Percentiles rank a stretch among this genome's conserved stretches.
Conservation (phyloP, 768 basidiomycete species). For the Boletus vermiculosoides region DNA sequence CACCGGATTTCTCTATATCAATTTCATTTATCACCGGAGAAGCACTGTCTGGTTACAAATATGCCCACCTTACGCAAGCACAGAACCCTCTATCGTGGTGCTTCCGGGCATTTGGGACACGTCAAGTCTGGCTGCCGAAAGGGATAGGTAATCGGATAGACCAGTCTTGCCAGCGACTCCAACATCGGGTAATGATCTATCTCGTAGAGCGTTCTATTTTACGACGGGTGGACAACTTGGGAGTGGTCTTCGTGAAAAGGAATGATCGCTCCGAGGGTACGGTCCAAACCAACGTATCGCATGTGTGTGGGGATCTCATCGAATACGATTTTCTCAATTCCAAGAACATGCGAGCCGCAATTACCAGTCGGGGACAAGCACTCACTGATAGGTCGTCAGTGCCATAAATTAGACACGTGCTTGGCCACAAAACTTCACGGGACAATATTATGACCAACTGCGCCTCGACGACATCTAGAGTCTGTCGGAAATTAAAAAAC, state of each 20-base stretch:
- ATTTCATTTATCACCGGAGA: slow-evolving; percentile 29
- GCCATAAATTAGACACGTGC: slow-evolving; percentile 4
- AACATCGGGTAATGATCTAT: not conserved
- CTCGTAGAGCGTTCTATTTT: slow-evolving; percentile 9
- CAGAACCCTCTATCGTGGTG: not conserved
- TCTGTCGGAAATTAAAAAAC: slow-evolving; percentile 27
- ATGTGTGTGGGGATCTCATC: slow-evolving; percentile 10
- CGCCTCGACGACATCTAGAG: not conserved
- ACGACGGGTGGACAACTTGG: not conserved
- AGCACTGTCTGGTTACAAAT: slow-evolving; percentile 18
- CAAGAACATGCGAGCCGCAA: slow-evolving; percentile 1
- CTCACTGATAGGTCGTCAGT: not conserved
- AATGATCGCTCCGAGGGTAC: not conserved
- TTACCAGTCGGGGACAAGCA: not conserved
- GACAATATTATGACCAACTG: slow-evolving; percentile 10
- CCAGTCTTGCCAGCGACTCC: not conserved
- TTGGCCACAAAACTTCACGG: not conserved
- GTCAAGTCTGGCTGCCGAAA: not conserved
- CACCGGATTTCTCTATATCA: slow-evolving; percentile 15
- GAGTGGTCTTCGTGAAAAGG: not conserved
- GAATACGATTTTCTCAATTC: slow-evolving; percentile 3
- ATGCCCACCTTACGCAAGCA: slow-evolving; percentile 23
- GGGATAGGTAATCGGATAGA: slow-evolving; percentile 14
- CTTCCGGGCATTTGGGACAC: slow-evolving; percentile 5
- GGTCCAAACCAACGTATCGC: slow-evolving; percentile 3